These are phyloP conservation scores for Leccinum barrowsii DNA, from an alignment of 768 basidiomycete genomes.

Conservation along the genomic window DNA sequence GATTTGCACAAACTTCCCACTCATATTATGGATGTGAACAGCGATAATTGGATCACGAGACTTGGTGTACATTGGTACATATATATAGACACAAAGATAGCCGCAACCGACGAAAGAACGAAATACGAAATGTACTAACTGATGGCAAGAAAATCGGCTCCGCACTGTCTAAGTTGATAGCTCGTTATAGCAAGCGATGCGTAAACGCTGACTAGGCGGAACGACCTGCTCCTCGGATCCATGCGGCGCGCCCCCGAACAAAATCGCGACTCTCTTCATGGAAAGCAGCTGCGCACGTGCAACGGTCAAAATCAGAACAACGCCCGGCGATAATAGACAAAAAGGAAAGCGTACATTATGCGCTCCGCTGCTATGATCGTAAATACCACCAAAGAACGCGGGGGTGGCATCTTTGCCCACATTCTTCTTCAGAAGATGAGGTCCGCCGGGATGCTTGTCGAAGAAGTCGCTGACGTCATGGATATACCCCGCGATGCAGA, in stretches of 20 bases:
- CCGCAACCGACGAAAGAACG: not conserved
- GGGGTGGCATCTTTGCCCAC: constrained; percentile 89
- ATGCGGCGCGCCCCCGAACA: constrained; percentile 8
- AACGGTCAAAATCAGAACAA: not conserved
- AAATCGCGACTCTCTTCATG: constrained; percentile 12
- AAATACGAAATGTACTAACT: too few species aligned
- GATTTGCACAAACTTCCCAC: too few species aligned
- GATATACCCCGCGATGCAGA: constrained; percentile 86
- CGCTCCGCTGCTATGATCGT: constrained; percentile 79
- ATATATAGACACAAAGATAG: not conserved
- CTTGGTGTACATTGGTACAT: too few species aligned
- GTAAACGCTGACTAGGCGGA: constrained; percentile 6
- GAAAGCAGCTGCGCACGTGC: not conserved
- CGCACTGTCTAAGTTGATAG: not conserved
- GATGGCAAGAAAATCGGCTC: not conserved
- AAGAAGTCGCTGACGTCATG: constrained; percentile 79
- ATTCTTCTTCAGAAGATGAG: constrained; percentile 71
- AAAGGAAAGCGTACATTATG: constrained; percentile 56
- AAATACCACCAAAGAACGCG: constrained; percentile 88
- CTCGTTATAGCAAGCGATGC: constrained; percentile 1
- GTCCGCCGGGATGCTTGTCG: constrained; percentile 87
- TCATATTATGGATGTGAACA: too few species aligned
- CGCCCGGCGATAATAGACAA: not conserved
- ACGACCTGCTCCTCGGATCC: constrained; percentile 2
- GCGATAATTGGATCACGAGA: too few species aligned